phyloP scores from a whole-genome alignment of 2,329 filamentous ascomycete species.

The Ilyonectria mors-panacis region DNA sequence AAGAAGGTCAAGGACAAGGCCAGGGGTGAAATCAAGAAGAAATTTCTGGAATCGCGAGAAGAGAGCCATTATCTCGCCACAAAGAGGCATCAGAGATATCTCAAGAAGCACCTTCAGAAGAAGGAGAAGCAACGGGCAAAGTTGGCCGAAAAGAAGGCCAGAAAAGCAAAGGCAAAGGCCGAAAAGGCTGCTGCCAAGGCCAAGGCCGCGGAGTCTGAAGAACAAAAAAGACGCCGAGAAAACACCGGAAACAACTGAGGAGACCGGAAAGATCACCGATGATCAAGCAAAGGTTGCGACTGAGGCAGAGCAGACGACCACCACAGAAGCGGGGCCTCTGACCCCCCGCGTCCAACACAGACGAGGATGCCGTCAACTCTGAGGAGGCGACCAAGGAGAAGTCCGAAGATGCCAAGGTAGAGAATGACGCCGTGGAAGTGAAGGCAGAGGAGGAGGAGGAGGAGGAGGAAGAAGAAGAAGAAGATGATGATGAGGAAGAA shows the following conservation, averaged over 20 bases:
- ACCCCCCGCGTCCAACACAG: slow-evolving; percentile 39
- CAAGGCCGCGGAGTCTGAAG: slow-evolving; percentile 33
- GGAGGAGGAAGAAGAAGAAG: neutral
- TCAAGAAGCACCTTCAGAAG: slow-evolving; percentile 64
- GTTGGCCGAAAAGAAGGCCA: slow-evolving; percentile 67
- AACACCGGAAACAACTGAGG: slow-evolving; percentile 4
- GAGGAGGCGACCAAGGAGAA: neutral
- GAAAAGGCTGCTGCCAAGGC: slow-evolving; percentile 36
- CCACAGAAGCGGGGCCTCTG: slow-evolving; percentile 35
- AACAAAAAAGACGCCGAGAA: slow-evolving; percentile 21
- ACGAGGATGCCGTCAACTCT: slow-evolving; percentile 5
- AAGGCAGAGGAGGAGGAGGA: neutral
- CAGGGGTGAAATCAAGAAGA: slow-evolving; percentile 55
- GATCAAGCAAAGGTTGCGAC: neutral
- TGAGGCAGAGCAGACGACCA: neutral
- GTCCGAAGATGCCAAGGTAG: neutral
- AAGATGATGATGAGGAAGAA: neutral
- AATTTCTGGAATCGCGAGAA: slow-evolving; percentile 59
- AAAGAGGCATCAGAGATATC: slow-evolving; percentile 54
- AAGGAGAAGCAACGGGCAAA: slow-evolving; percentile 88
- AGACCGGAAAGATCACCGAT: neutral
- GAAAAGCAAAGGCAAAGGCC: slow-evolving; percentile 30
- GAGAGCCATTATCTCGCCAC: slow-evolving; percentile 55
- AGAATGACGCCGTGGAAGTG: neutral
- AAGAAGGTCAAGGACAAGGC: slow-evolving; percentile 59